Percentiles rank a stretch among this genome's conserved stretches.
These are phyloP conservation scores for Phytopythium aichiense DNA, from an alignment of 352 stramenopile genomes.

Conservation along the genomic window DNA sequence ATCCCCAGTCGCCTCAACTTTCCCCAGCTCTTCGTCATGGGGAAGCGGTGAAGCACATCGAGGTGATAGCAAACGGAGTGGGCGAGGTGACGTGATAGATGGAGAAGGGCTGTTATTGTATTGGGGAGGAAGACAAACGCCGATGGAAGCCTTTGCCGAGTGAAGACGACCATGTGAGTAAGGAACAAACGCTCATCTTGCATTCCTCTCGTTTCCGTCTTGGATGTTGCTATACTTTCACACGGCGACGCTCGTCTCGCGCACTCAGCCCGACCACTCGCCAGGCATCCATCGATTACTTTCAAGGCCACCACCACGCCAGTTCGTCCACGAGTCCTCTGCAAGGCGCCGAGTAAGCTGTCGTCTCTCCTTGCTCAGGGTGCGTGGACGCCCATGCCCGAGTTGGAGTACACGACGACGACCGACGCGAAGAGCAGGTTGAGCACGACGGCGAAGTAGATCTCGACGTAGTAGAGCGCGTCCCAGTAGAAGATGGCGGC, in stretches of 20 bases:
- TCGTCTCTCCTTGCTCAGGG: conserved; percentile 10
- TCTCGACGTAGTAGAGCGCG: conserved; percentile 67
- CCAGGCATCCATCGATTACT: neutral
- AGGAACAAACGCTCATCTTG: neutral
- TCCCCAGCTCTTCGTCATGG: conserved; percentile 75
- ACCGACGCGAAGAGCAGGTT: conserved; percentile 53
- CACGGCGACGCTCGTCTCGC: neutral
- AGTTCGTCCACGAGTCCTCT: neutral
- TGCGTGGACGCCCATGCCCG: conserved; percentile 51
- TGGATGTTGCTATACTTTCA: conserved; percentile 1
- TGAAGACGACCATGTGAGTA: neutral
- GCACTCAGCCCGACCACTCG: neutral
- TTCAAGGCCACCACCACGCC: neutral
- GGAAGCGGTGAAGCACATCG: conserved; percentile 43
- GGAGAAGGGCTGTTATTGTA: neutral
- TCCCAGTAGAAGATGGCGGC: conserved; percentile 72
- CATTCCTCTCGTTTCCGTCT: neutral
- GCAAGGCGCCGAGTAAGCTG: neutral
- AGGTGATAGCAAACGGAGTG: neutral
- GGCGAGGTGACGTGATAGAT: neutral
- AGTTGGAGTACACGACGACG: conserved; percentile 57
- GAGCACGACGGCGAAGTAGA: conserved; percentile 68
- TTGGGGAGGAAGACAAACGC: conserved; percentile 1
- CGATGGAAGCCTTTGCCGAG: neutral
- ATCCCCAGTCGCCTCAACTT: conserved; percentile 83